A percentile compares a stretch with the other conserved stretches of the same genome.
phyloP scores from a whole-genome alignment of 257 asterid genomes.

The Solanum chmielewskii region DNA sequence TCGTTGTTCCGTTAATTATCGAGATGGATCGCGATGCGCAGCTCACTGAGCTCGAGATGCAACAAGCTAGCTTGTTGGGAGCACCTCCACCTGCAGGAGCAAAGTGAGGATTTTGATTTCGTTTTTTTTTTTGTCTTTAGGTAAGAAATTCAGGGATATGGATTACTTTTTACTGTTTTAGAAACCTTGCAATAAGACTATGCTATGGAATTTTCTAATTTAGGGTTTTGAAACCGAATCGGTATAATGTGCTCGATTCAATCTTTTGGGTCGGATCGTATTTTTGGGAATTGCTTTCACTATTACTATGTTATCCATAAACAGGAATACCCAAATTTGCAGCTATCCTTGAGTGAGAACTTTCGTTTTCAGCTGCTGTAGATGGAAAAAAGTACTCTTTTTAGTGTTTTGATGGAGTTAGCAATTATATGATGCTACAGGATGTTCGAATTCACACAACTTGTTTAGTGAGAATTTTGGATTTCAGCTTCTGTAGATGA shows the following conservation, averaged over 20 bases:
- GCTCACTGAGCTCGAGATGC: conserved; percentile 65
- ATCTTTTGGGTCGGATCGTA: not conserved
- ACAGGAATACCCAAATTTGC: not conserved
- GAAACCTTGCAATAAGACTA: not conserved
- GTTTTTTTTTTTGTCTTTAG: not conserved
- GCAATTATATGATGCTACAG: not conserved
- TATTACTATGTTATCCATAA: not conserved
- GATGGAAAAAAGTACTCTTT: not conserved
- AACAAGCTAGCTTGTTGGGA: conserved; percentile 79
- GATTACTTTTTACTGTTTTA: not conserved
- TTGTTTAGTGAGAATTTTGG: not conserved
- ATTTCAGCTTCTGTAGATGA: not conserved
- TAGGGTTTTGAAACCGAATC: not conserved
- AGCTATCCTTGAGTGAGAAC: not conserved
- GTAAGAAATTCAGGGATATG: not conserved
- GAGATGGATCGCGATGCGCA: conserved; percentile 87
- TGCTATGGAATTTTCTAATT: not conserved
- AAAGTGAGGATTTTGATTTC: not conserved
- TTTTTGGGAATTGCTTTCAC: not conserved
- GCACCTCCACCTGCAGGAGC: conserved; percentile 15
- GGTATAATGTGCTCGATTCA: not conserved
- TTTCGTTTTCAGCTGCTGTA: not conserved
- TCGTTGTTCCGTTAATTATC: conserved; percentile 64
- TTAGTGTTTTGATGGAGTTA: not conserved
- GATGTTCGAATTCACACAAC: not conserved